These are phyloP conservation scores for Amanita pseudoporphyria DNA, from an alignment of 768 basidiomycete genomes.

Conservation along the genomic window DNA sequence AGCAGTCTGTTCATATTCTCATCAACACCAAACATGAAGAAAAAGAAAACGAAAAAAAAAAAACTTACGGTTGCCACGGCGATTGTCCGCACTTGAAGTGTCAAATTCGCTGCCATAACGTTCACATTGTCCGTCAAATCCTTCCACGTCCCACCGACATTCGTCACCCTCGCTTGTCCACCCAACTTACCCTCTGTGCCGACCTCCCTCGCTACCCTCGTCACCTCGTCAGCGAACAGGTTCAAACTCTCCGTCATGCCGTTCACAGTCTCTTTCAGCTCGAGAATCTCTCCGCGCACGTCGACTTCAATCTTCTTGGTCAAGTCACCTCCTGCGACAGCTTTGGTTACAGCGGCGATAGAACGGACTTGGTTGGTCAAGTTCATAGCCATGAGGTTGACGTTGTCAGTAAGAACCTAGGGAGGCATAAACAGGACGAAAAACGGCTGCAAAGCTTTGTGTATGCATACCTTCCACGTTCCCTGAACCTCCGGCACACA, in stretches of 20 bases:
- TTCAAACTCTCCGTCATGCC: constrained; percentile 87
- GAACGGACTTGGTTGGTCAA: constrained; percentile 83
- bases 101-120: constrained; percentile 91
- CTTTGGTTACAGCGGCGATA: constrained; percentile 87
- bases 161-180: constrained; percentile 87
- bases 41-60: background rate
- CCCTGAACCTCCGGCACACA: constrained; percentile 88
- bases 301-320: constrained; percentile 91
- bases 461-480: constrained; percentile 72
- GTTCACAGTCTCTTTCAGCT: constrained; percentile 89
- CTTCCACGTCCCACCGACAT: constrained; percentile 97
- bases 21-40: background rate
- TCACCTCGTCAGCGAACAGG: constrained; percentile 74
- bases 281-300: constrained; percentile 86
- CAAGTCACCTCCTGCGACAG: constrained; percentile 88
- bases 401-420: constrained; percentile 62
- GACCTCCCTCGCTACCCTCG: constrained; percentile 88
- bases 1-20: constrained; percentile 40
- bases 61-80: constrained; percentile 77
- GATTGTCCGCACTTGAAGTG: constrained; percentile 88
- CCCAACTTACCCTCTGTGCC: constrained; percentile 95
- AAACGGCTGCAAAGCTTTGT: background rate
- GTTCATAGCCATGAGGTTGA: constrained; percentile 87
- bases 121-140: constrained; percentile 95
- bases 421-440: background rate